Conservation (phyloP, 1,284 basidiomycete species). For the Porogramme epimiltina region DNA sequence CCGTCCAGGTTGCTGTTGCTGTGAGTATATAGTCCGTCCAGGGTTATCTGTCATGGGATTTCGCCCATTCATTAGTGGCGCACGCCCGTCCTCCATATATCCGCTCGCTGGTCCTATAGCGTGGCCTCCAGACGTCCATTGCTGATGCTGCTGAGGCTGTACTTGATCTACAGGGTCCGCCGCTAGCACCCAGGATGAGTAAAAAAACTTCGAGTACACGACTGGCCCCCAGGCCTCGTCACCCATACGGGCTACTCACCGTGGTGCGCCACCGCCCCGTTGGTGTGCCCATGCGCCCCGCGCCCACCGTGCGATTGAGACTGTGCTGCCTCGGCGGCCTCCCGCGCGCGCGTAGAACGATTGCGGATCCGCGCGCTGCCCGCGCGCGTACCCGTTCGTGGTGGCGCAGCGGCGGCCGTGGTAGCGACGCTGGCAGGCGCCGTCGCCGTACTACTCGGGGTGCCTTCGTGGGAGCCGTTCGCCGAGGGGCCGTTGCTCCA, state of each 20-base stretch:
- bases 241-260: conserved; percentile 8
- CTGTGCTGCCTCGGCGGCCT: conserved; percentile 15
- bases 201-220: background rate
- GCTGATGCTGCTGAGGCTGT: conserved; percentile 2
- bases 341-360: conserved; percentile 18
- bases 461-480: conserved; percentile 14
- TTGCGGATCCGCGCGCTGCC: conserved; percentile 24
- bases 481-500: conserved; percentile 15
- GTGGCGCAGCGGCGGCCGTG: too few relatives aligned
- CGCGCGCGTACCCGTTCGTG: conserved; percentile 15
- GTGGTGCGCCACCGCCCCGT: conserved; percentile 11
- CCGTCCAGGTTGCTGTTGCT: conserved; percentile 10
- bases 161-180: conserved; percentile 1
- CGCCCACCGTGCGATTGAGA: conserved; percentile 9
- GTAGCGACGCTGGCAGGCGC: background rate
- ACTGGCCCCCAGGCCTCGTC: background rate
- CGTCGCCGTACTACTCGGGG: conserved; percentile 12
- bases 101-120: conserved; percentile 28
- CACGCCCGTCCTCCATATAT: conserved; percentile 24
- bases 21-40: conserved; percentile 36
- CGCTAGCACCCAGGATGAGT: background rate
- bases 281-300: conserved; percentile 7
- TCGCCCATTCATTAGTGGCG: conserved; percentile 19
- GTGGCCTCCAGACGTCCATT: conserved; percentile 13
- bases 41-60: conserved; percentile 27